Base-by-base conservation (phyloP, 2,329 filamentous ascomycete species). In the Tolypocladium cylindrosporum region DNA sequence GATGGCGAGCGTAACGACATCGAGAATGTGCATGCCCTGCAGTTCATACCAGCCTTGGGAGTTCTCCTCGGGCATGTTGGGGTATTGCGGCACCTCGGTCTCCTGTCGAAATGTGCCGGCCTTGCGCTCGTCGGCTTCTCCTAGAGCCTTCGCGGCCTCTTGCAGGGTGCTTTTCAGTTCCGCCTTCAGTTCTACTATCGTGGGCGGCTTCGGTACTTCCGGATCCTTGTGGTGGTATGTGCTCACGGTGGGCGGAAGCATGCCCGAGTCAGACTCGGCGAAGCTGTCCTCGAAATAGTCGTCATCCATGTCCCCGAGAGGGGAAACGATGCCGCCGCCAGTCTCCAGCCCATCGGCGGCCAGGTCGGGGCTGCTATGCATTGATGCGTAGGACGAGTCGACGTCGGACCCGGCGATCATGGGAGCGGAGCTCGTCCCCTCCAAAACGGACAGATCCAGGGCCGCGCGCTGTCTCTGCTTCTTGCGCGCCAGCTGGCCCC, bases 191-290 rank as follows among this genome's bases (percentile, higher is more conserved):
- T 93, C 87, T 54, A 84, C 79, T 62, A 93, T 84, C 59, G 94
- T 89, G 10, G 94, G 94, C 43, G 92, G 90, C 55, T 89, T 93
- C 13, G 90, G 85, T 27, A 96, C 81, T 58, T 87, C 86, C 66
- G 91, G 90, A 60, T 90, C 87, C 64, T 89, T 87, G 67, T 91
- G 86, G 63, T 90, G 91, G 73, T 97, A 99, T 3, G 94, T 99
- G 79, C 92, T 97, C 45, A 93, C 91, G 0, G 94, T 99, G 0
- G 94, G 94, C n/a, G 94, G 93, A 4, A 97, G 84, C 85, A 99
- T 93, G 60, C 87, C 82, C 37, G 85, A 82, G 59, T 91, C 89
- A 24, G 79, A 78, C 59, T 87, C 83, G 39, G 84, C 82, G 66
- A 83, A 82, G 56, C 64, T 70, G 36, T 86, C 83, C 50, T 85